Evolutionary conservation across 345 rosid genomes (phyloP), one percentile per base, ranked within the genome.

Genomic region (Euphorbia peplus): DNA sequence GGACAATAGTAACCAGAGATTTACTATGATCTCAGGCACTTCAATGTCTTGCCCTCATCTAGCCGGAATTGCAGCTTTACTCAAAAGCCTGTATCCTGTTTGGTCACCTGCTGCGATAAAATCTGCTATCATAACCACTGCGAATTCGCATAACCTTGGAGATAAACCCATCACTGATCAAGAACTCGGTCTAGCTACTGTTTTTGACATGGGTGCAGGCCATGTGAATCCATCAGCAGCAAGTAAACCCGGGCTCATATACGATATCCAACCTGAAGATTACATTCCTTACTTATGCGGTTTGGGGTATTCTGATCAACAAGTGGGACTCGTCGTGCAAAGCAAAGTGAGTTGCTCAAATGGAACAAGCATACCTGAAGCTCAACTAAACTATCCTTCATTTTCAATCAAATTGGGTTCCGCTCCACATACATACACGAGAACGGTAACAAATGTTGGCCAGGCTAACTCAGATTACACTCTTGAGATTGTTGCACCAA

Each of bases 41-140:
- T 87, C 91, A 8, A 87, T 87, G 91, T 74, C 91, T 0, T 79
- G 84, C 73, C 87, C 91, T 26, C 83, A 83, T 71, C 83, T 87
- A 15, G 73, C 85, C 18, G 91, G 86, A 47, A 80, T 87, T 12
- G 85, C 83, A 11, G 84, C 87, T 54, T 81, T 89, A 74, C 81
- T 87, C 32, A 87, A 66, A 71, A 66, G 78, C 47, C 16, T 74
- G 13, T 87, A 85, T 44, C 79, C 80, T 24, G 71, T 73, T 19
- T 83, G 91, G 91, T 84, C 91, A 85, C 91, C n/a, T n/a, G n/a
- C n/a, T n/a, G n/a, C n/a, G n/a, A n/a, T n/a, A n/a, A n/a, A n/a
- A n/a, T n/a, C n/a, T 13, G 86, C 91, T 26, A 74, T 85, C 4
- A 81, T 87, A 44, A 85, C 89, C 30, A 76, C 85, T 3, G 81